These are phyloP conservation scores for Talaromyces albobiverticillius DNA, from an alignment of 2,329 filamentous ascomycete species.

Conservation along the genomic window DNA sequence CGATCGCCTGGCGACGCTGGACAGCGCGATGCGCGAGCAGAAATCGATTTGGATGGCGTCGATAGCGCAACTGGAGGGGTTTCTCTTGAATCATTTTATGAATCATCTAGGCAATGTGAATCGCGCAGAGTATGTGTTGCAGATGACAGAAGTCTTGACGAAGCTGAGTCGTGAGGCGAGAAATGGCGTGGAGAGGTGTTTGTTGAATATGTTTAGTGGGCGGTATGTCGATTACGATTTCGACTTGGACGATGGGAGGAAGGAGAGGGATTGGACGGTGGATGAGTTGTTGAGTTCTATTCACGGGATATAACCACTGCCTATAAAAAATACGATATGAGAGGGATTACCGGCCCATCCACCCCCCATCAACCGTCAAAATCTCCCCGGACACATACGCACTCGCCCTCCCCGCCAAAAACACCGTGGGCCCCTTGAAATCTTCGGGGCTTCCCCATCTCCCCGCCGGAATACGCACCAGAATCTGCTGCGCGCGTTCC, in stretches of 20 bases:
- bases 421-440: conserved; percentile 80
- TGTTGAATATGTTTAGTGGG: conserved; percentile 14
- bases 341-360: conserved; percentile 82
- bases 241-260: conserved; percentile 3
- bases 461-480: conserved; percentile 76
- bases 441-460: conserved; percentile 82
- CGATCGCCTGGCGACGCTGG: conserved; percentile 8
- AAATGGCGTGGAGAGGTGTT: conserved; percentile 11
- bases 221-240: conserved; percentile 1
- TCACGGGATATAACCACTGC: too few species aligned
- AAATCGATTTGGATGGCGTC: conserved; percentile 8
- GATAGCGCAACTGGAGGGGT: conserved; percentile 7
- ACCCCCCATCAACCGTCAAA: conserved; percentile 82
- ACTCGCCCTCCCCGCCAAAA: conserved; percentile 70
- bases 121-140: conserved; percentile 12
- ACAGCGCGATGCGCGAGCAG: conserved; percentile 9
- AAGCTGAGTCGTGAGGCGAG: conserved; percentile 9
- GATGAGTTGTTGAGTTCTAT: conserved; percentile 14
- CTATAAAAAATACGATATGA: too few species aligned
- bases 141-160: conserved; percentile 11
- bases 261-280: conserved; percentile 10
- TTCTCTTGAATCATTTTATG: conserved; percentile 13
- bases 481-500: conserved; percentile 68
- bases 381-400: conserved; percentile 80
- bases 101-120: conserved; percentile 12